phyloP scores from a whole-genome alignment of 331 rosid genomes.

The Pyracantha coccinea region DNA sequence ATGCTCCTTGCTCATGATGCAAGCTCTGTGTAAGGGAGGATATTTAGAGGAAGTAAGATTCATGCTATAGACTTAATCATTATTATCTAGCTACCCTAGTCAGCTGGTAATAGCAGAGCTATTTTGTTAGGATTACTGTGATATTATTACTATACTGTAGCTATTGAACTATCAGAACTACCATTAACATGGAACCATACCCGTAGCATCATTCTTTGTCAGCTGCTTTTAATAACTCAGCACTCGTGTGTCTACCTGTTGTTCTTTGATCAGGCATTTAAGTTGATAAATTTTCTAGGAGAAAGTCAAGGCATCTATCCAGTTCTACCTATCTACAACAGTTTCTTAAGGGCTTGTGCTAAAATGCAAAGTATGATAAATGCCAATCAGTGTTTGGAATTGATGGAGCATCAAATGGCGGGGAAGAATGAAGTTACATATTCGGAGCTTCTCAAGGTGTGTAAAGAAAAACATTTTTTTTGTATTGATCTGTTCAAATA shows the following conservation, averaged over 20 bases:
- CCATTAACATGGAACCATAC: neutral
- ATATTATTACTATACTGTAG: neutral
- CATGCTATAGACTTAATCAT: neutral
- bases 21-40: constrained; percentile 67
- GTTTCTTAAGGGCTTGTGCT: constrained; percentile 47
- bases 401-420: constrained; percentile 60
- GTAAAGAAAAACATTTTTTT: constrained; percentile 5
- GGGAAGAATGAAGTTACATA: constrained; percentile 77
- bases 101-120: neutral
- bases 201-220: neutral
- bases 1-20: constrained; percentile 49
- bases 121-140: neutral
- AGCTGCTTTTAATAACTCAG: neutral
- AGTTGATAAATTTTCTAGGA: constrained; percentile 45
- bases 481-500: neutral
- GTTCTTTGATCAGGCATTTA: constrained; percentile 50
- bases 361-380: constrained; percentile 29
- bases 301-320: constrained; percentile 42
- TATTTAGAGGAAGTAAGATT: constrained; percentile 55
- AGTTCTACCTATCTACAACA: constrained; percentile 45
- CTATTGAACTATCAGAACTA: neutral
- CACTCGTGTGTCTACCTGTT: constrained; percentile 14
- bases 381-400: constrained; percentile 66
- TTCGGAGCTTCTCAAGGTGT: constrained; percentile 65
- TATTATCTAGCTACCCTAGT: neutral